These are phyloP conservation scores for Eucalyptus cloeziana DNA, from an alignment of 345 rosid genomes.

Conservation along the genomic window DNA sequence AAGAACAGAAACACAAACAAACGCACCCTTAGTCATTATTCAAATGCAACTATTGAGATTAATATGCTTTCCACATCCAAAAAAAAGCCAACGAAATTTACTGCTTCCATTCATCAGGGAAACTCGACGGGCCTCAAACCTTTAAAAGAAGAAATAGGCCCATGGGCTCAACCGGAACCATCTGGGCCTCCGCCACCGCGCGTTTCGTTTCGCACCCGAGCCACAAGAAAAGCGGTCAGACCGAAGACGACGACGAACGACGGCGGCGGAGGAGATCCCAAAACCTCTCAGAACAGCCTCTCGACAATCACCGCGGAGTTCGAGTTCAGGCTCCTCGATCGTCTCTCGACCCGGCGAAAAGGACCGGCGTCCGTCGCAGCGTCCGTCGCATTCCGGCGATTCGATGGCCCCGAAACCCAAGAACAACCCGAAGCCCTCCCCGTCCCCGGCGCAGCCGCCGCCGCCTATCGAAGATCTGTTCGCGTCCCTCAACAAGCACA, in stretches of 20 bases:
- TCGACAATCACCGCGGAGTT: not conserved
- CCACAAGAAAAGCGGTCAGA: not conserved
- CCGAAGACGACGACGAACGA: not conserved
- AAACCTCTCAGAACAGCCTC: not conserved
- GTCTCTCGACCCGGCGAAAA: not conserved
- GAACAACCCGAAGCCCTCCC: conserved; percentile 36
- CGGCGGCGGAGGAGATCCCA: not conserved
- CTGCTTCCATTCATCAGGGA: not conserved
- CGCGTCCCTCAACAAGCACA: conserved; percentile 48
- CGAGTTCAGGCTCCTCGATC: not conserved
- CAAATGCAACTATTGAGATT: not conserved
- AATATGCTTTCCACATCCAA: not conserved
- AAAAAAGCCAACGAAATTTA: not conserved
- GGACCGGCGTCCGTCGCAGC: not conserved
- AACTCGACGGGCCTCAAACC: not conserved
- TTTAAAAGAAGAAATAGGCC: not conserved
- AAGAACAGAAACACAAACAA: no score
- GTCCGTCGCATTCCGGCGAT: not conserved
- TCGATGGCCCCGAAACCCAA: conserved; percentile 75
- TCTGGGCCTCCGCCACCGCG: not conserved
- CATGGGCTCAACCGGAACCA: not conserved
- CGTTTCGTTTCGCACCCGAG: not conserved
- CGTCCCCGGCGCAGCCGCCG: conserved; percentile 43
- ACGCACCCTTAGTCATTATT: not conserved
- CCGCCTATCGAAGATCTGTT: conserved; percentile 81